Evolutionary conservation across 306 rosid genomes (phyloP).

Genomic region (Gastrolobium bilobum): DNA sequence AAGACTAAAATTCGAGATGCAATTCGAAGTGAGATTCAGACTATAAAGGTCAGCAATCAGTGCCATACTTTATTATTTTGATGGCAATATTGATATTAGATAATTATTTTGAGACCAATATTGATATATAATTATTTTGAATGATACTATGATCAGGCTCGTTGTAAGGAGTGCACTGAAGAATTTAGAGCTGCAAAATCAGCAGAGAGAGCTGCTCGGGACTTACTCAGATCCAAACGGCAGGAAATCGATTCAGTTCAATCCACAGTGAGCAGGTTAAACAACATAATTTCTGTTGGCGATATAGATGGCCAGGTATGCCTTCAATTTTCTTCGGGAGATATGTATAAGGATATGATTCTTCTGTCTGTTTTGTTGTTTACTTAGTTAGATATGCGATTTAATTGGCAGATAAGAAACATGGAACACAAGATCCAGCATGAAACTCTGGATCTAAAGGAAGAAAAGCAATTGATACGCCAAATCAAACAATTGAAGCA

Average conservation of each 20-base stretch:
- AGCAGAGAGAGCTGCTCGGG: slow-evolving; percentile 70
- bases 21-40: slow-evolving; percentile 64
- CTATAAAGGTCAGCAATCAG: slow-evolving; percentile 58
- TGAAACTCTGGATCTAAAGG: slow-evolving; percentile 81
- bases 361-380: slow-evolving; percentile 28
- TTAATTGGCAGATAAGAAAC: slow-evolving; percentile 66
- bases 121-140: slow-evolving; percentile 44
- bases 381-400: slow-evolving; percentile 37
- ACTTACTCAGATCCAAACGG: slow-evolving; percentile 69
- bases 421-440: slow-evolving; percentile 81
- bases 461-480: slow-evolving; percentile 81
- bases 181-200: slow-evolving; percentile 64
- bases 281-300: slow-evolving; percentile 73
- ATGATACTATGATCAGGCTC: slow-evolving; percentile 63
- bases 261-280: slow-evolving; percentile 65
- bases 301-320: slow-evolving; percentile 80
- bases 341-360: slow-evolving; percentile 39
- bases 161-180: slow-evolving; percentile 55
- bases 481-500: slow-evolving; percentile 86
- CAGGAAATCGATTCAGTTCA: slow-evolving; percentile 82
- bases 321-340: slow-evolving; percentile 1
- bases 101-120: slow-evolving; percentile 8
- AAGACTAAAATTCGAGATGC: slow-evolving; percentile 70
- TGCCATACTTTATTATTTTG: slow-evolving; percentile 30
- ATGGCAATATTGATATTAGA: neutral